These are phyloP conservation scores for Flammula alnicola DNA, from an alignment of 1,284 basidiomycete species.

Conservation along the genomic window DNA sequence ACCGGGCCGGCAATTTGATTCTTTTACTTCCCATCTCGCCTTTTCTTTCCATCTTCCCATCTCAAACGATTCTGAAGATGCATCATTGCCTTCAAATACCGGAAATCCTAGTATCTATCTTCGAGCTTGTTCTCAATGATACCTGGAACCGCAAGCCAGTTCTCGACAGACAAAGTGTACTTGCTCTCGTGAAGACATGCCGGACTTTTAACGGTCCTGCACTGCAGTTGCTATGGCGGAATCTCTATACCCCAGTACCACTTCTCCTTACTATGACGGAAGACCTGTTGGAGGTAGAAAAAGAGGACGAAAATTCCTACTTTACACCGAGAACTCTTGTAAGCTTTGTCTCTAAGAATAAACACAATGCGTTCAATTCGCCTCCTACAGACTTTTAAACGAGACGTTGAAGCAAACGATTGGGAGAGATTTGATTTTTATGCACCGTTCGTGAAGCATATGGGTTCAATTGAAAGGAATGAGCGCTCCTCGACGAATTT, in stretches of 20 bases:
- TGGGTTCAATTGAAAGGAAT: conserved; percentile 1
- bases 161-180: conserved; percentile 2
- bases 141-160: neutral
- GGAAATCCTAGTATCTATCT: conserved; percentile 17
- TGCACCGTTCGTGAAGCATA: conserved; percentile 13
- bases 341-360: neutral
- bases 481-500: neutral
- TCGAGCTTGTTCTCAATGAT: conserved; percentile 8
- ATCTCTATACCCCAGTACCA: conserved; percentile 10
- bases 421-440: conserved; percentile 20
- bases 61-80: conserved; percentile 5
- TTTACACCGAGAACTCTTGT: conserved; percentile 1
- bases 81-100: conserved; percentile 15
- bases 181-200: conserved; percentile 16
- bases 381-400: conserved; percentile 14
- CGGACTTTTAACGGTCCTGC: conserved; percentile 13
- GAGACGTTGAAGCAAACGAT: conserved; percentile 3
- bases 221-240: conserved; percentile 14
- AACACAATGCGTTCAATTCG: neutral
- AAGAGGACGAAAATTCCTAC: neutral
- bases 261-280: conserved; percentile 19
- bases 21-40: neutral
- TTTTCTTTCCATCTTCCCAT: neutral
- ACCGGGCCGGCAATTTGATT: no score
- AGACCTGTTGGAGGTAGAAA: conserved; percentile 12